phyloP scores from a whole-genome alignment of 495 filamentous ascomycete genomes.

The Penicillium daleae region DNA sequence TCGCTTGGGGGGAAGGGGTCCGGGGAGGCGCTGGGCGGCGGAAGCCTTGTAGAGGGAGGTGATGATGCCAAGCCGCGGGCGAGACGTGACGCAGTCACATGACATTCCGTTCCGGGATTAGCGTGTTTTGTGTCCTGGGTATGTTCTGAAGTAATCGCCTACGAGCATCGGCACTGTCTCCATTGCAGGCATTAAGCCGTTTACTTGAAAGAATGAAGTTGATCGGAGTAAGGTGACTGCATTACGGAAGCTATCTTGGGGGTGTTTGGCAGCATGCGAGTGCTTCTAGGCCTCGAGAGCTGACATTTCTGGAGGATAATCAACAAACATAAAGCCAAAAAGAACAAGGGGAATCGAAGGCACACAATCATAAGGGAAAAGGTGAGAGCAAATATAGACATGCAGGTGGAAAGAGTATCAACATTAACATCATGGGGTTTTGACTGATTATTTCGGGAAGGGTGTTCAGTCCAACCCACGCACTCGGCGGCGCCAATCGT shows the following conservation, averaged over 20 bases:
- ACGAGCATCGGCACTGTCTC: too few species aligned
- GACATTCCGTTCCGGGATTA: slow-evolving; percentile 33
- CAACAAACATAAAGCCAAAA: slow-evolving; percentile 10
- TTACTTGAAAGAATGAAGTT: not conserved
- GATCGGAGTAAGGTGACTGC: slow-evolving; percentile 9
- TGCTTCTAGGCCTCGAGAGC: not conserved
- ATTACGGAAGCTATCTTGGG: slow-evolving; percentile 14
- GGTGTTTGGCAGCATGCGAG: not conserved
- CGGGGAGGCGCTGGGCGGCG: slow-evolving; percentile 28
- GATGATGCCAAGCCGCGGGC: slow-evolving; percentile 48
- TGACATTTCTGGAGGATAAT: slow-evolving; percentile 9
- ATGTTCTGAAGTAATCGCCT: too few species aligned
- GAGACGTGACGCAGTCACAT: slow-evolving; percentile 42
- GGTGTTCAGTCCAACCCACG: slow-evolving; percentile 65
- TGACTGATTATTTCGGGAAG: not conserved
- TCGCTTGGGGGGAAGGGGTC: slow-evolving; percentile 26
- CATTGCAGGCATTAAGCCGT: too few species aligned
- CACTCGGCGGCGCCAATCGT: slow-evolving; percentile 82
- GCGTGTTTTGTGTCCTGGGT: not conserved
- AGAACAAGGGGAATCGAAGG: slow-evolving; percentile 41
- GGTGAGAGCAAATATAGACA: slow-evolving; percentile 37
- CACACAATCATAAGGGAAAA: slow-evolving; percentile 31
- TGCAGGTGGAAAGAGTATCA: slow-evolving; percentile 31
- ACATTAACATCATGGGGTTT: slow-evolving; percentile 29
- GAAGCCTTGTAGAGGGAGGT: slow-evolving; percentile 40